Base-by-base conservation (phyloP, 1,284 basidiomycete species). In the Lentinula novae-zelandiae region DNA sequence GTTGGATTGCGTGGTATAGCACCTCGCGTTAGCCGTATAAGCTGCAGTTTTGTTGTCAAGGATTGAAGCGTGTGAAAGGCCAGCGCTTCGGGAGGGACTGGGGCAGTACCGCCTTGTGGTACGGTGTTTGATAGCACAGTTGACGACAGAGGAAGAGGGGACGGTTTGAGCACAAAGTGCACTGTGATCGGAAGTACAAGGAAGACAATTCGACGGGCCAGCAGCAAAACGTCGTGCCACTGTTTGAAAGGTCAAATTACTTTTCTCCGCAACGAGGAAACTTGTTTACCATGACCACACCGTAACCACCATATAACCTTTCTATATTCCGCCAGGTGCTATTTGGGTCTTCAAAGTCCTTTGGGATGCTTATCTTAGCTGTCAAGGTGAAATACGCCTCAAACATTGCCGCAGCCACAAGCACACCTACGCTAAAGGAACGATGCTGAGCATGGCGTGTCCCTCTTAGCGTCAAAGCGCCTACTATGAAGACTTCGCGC, bases 171-270 rank as follows among this genome's bases (percentile, higher is more conserved):
- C 8, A 83, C 67, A 57, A 77, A 65, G 68, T 80, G 78, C n/a
- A 85, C 66, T 53, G 80, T 54, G 31, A 83, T 64, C 0, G 87
- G 86, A 8, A 90, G 75, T 39, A 78, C 15, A 61, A 89, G 75
- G 73, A 91, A 87, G 61, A 88, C 69, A 3, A 76, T 42, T 60
- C 83, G 81, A 10, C 89, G 86, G 20, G 75, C 63, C 58, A 78
- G 68, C 70, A 80, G 80, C 40, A 86, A 72, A 33, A 68, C 75
- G 69, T 91, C 87, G 72, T 89, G 85, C 82, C 84, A 86, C 89
- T 91, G 66, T 51, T 42, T 49, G 10, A 63, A 42, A 33, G 52
- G 42, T 60, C 53, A 34, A 27, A 42, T 10, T 57, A 12, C 4
- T 2, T 36, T 20, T 33, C 9, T 5, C 34, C 5, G 38, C 22